Evolutionary conservation across 1,284 basidiomycete species (phyloP), one percentile per base, ranked within the genome.

Genomic region (Cerioporus squamosus): DNA sequence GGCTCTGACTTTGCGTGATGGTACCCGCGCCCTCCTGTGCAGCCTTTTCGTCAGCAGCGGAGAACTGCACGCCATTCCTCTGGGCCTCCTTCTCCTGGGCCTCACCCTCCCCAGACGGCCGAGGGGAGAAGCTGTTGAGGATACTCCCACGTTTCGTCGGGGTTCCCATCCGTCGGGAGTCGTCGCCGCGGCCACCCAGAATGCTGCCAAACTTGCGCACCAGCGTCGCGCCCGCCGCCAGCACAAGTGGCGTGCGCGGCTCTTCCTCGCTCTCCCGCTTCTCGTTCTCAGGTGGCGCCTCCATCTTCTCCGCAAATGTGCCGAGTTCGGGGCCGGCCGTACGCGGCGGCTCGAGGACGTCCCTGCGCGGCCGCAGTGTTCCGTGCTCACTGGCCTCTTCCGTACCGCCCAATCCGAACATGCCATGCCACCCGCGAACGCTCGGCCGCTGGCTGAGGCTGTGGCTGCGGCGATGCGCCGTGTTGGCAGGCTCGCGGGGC

Each of bases 141-240:
- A 86, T 80, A 51, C 80, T 83, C 24, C 79, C 78, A 24, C 84
- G 75, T 71, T 81, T 83, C 29, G 73, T 72, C 7, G 73, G 66
- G 20, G 74, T 75, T 23, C 72, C 67, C 54, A 77, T 69, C 52
- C 75, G 74, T 55, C 75, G 67, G 71, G 73, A 69, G 53, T 81
- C 81, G 31, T 80, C 76, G 15, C 72, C 72, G 3, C 78, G 73
- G 7, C 81, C 85, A 31, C 81, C 63, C 42, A 88, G 74, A 64
- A 92, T 71, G 58, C 84, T 88, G 24, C 89, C 88, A 66, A 92
- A 91, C 75, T 84, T 86, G 67, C 88, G 79, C 55, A 88, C 88
- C 20, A 92, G 79, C n/a, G 86, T 88, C 44, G 85, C 81, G 24
- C 86, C 86, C 40, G 85, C 76, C 0, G 84, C 78, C 54, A 85